Conservation (phyloP, 2,329 filamentous ascomycete species). For the Penicillium nordicum region DNA sequence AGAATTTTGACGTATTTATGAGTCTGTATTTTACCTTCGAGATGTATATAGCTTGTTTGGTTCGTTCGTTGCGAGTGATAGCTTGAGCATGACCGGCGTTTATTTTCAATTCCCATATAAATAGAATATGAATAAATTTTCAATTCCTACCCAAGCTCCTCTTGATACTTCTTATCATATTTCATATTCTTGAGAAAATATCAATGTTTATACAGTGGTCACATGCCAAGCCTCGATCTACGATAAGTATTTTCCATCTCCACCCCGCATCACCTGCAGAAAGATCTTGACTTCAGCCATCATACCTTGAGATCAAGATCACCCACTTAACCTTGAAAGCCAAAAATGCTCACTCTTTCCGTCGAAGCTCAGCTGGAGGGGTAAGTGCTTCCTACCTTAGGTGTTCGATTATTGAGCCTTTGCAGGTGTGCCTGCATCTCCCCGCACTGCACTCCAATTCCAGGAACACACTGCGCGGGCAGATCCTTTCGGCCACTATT, state of each 20-base stretch:
- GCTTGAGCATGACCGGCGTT: conserved; percentile 30
- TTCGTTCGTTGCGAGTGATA: conserved; percentile 17
- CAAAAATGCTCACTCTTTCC: conserved; percentile 40
- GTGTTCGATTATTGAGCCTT: neutral
- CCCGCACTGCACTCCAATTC: conserved; percentile 11
- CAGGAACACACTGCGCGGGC: neutral
- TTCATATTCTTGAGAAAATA: neutral
- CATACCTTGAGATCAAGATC: neutral
- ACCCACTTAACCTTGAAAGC: conserved; percentile 3
- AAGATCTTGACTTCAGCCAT: conserved; percentile 8
- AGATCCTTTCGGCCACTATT: neutral
- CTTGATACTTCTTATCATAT: neutral
- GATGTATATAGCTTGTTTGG: conserved; percentile 22
- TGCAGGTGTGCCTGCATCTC: neutral
- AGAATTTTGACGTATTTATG: conserved; percentile 4
- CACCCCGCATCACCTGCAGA: conserved; percentile 22
- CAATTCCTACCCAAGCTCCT: neutral
- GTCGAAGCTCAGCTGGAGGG: conserved; percentile 39
- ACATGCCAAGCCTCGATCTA: conserved; percentile 25
- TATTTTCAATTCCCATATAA: conserved; percentile 13
- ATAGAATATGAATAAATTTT: conserved; percentile 20
- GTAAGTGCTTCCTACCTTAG: conserved; percentile 21
- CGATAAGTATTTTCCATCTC: conserved; percentile 17
- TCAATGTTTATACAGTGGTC: conserved; percentile 5
- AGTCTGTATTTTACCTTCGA: conserved; percentile 16